Evolutionary conservation across 768 basidiomycete species (phyloP).

Genomic region (Brasilioporus rufonigricans): DNA sequence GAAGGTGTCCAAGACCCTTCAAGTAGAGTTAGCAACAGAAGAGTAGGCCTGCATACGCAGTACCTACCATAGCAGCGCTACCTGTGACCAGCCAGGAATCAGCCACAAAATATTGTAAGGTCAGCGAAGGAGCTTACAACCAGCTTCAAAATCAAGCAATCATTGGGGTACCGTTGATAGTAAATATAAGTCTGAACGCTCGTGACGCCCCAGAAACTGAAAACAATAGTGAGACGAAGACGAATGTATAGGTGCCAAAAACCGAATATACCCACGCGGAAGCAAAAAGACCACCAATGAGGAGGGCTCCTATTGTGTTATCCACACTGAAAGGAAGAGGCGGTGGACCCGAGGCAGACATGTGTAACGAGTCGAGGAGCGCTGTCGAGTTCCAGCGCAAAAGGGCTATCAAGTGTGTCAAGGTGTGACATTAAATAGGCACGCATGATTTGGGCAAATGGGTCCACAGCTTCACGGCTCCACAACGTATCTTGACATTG

Average conservation of each 20-base stretch:
- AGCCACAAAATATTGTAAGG: slow-evolving; percentile 21
- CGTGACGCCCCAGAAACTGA: slow-evolving; percentile 59
- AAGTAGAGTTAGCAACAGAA: neutral
- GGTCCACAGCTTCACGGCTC: neutral
- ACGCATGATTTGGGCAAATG: neutral
- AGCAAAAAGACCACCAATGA: slow-evolving; percentile 52
- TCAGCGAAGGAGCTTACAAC: slow-evolving; percentile 31
- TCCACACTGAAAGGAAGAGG: slow-evolving; percentile 33
- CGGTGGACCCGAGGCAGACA: slow-evolving; percentile 7
- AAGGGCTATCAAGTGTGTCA: neutral
- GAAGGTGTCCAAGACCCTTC: slow-evolving; percentile 50
- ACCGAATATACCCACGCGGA: slow-evolving; percentile 42
- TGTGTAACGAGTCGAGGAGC: slow-evolving; percentile 1
- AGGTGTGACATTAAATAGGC: neutral
- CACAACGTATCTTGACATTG: neutral
- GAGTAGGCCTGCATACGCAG: neutral
- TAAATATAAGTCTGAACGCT: slow-evolving; percentile 54
- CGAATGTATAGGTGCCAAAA: neutral
- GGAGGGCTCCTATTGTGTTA: slow-evolving; percentile 53
- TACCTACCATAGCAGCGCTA: slow-evolving; percentile 16
- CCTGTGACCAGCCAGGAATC: slow-evolving; percentile 35
- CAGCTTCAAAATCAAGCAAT: slow-evolving; percentile 35
- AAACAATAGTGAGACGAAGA: neutral
- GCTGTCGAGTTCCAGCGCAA: neutral
- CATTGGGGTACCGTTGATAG: slow-evolving; percentile 38